Evolutionary conservation across 2,329 filamentous ascomycete genomes (phyloP).

Genomic region (Epichloe sylvatica): DNA sequence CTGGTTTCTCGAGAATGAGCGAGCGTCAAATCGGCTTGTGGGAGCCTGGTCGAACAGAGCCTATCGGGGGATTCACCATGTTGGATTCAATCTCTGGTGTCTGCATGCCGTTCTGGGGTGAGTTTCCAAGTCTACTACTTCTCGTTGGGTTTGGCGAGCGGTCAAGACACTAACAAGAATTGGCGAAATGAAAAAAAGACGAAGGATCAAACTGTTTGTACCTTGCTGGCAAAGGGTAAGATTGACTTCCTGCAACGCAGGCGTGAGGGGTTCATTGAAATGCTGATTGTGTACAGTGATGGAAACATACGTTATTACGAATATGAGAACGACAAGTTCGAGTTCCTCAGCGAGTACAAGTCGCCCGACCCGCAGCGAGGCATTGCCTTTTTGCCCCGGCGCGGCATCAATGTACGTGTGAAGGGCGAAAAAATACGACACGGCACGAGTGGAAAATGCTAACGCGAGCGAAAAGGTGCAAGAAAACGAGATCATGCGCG

Average conservation of each 20-base stretch:
- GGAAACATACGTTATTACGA: conserved; percentile 99
- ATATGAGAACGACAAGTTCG: conserved; percentile 96
- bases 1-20: conserved; percentile 96
- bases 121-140: conserved; percentile 11
- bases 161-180: not conserved
- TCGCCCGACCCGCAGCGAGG: conserved; percentile 91
- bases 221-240: conserved; percentile 90
- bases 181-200: conserved; percentile 34
- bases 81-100: conserved; percentile 95
- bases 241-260: not conserved
- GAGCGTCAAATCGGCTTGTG: conserved; percentile 91
- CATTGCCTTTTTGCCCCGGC: conserved; percentile 85
- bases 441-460: conserved; percentile 5
- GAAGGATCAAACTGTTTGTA: conserved; percentile 92
- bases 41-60: conserved; percentile 77
- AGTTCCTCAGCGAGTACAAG: conserved; percentile 93
- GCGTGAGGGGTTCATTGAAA: not conserved
- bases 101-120: conserved; percentile 97
- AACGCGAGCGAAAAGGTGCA: conserved; percentile 44
- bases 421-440: not conserved
- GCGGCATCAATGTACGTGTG: conserved; percentile 66
- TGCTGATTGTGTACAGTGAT: conserved; percentile 45
- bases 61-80: conserved; percentile 78
- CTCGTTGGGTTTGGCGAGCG: not conserved
- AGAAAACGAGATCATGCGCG: conserved; percentile 91